Evolutionary conservation across 305 asterid species (phyloP), one percentile per base, ranked within the genome.

Genomic region (Lippia alba): DNA sequence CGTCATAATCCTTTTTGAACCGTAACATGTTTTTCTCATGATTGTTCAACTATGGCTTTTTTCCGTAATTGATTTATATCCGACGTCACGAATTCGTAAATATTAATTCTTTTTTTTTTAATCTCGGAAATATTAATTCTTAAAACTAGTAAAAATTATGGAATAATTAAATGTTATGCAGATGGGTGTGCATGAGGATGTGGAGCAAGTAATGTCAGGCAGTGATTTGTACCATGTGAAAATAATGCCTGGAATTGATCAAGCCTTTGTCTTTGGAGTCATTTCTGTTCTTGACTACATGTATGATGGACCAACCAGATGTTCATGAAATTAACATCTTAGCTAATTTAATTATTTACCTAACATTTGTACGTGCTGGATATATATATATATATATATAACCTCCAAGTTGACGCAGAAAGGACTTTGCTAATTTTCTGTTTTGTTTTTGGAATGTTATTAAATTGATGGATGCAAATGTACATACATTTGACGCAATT

Each of bases 261-360:
- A 92, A 71, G 98, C 91, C 1, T 92, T 90, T 75, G 82, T 90
- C 39, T 76, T 89, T 18, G 98, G 98, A 72, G 90, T 92, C 2
- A 85, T 92, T 54, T 90, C 95, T 16, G 86, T 92, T 78, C 96
- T 92, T 54, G 98, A 92, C 64, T 90, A 90, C 82, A 84, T 90
- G 57, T 90, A 88, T 50, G 96, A 84, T 80, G 97, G 97, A 68
- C 80, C 91, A 60, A 88, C 96, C 44, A 78, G 82, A 72, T 90
- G 96, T 79, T 24, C 30, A 24, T 89, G 79, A 76, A 44, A 5
- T 44, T 8, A 2, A 44, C 14, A 6, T 44, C 0, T 0, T n/a
- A 48, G 3, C 5, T 48, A 12, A 48, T 48, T 48, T 24, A 24
- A 24, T 24, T 24, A 3, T 24, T 24, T 24, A 1, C 30, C 30